Evolutionary conservation across 192 early-diverging fungal species (phyloP), one percentile per base, ranked within the genome.

Genomic region (Spizellomyces punctatus): DNA sequence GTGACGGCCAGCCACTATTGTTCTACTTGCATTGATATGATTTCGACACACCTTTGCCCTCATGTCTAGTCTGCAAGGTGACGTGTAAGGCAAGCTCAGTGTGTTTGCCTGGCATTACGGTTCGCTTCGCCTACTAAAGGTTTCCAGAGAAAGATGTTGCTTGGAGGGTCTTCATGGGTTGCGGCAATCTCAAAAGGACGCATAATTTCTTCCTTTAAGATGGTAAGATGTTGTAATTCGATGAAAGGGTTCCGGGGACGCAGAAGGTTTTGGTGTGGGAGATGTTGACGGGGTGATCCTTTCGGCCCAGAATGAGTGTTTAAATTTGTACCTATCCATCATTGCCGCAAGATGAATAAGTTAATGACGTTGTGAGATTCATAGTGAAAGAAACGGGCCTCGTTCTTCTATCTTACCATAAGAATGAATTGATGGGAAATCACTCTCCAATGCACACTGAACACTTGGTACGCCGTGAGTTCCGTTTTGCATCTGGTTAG

Each of bases 251-350:
- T 54, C 52, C 52, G 52, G 16, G 14, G 52, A 54, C 14, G 16
- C 52, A 54, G 52, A 54, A 54, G 52, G 52, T 54, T 3, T 54
- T 54, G 52, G 52, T 54, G 52, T 54, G 52, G 52, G 19, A 54
- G 19, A 54, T 54, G 14, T 14, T 54, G 52, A n/a, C 52, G 52
- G 52, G 52, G 52, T 54, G 52, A n/a, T 54, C 52, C 19, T 54
- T 54, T 54, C 52, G 52, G 52, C 19, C 52, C 52, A 54, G 52
- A 54, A 54, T 17, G 52, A 54, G 2, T 17, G 52, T 17, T 54
- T 17, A 54, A 54, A 54, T 17, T 17, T 14, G 19, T 54, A 54
- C 52, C 52, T 54, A 17, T 54, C 52, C 52, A 54, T 17, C 52
- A 54, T 17, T 54, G 52, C 19, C 52, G 19, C 0, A 54, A 3